phyloP scores from a whole-genome alignment of 257 asterid species.

The Voacanga thouarsii region DNA sequence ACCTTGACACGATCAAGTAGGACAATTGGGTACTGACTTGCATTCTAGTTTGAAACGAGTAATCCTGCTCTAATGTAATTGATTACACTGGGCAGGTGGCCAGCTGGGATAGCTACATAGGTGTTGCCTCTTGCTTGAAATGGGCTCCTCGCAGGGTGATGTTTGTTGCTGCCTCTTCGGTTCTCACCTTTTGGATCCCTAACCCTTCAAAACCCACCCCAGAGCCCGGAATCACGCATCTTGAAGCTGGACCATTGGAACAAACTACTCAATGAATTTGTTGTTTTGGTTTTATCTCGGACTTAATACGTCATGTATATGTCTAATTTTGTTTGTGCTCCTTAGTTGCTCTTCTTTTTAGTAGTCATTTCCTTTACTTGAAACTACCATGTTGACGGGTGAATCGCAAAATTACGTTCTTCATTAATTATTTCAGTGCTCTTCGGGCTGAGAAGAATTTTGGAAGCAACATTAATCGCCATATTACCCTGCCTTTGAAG shows the following conservation, averaged over 20 bases:
- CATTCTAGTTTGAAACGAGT: not conserved
- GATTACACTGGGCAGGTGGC: constrained; percentile 45
- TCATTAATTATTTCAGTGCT: too few relatives aligned
- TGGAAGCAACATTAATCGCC: too few relatives aligned
- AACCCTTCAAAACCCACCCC: constrained; percentile 29
- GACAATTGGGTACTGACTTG: not conserved
- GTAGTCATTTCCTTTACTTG: not conserved
- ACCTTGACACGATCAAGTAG: too few relatives aligned
- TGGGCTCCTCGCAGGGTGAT: constrained; percentile 92
- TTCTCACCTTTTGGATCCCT: constrained; percentile 88
- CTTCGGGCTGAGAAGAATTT: too few relatives aligned
- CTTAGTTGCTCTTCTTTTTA: not conserved
- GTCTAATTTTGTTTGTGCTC: not conserved
- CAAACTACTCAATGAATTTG: constrained; percentile 14
- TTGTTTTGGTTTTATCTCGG: too few relatives aligned
- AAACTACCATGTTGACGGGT: not conserved
- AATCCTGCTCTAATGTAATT: not conserved
- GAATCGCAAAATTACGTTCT: not conserved
- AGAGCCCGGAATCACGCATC: constrained; percentile 18
- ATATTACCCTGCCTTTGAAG: not conserved
- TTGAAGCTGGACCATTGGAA: constrained; percentile 13
- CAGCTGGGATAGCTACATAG: constrained; percentile 74
- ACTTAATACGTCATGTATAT: not conserved
- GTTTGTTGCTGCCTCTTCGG: constrained; percentile 86
- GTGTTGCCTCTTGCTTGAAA: constrained; percentile 67